phyloP scores from a whole-genome alignment of 2,329 filamentous ascomycete species.

The Colletotrichum theobromicola region DNA sequence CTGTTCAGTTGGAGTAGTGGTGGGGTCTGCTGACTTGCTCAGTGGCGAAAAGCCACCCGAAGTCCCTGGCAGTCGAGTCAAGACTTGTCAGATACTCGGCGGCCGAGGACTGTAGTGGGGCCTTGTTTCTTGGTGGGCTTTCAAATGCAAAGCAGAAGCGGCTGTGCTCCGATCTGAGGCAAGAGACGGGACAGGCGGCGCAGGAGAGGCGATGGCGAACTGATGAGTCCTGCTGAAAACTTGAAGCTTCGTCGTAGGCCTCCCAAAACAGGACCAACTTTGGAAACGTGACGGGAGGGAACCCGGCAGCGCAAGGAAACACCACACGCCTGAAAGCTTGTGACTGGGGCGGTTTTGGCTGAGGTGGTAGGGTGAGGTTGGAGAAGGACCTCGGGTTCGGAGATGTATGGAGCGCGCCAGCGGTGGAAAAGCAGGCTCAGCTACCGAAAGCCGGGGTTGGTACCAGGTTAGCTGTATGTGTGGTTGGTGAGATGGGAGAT shows the following conservation, averaged over 20 bases:
- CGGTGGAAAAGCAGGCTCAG: neutral
- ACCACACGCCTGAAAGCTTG: neutral
- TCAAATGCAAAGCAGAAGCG: conserved; percentile 8
- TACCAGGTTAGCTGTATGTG: neutral
- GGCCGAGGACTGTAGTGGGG: conserved; percentile 14
- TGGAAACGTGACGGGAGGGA: neutral
- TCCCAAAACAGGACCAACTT: neutral
- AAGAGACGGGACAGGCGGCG: neutral
- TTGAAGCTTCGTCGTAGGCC: neutral
- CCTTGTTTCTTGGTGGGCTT: conserved; percentile 11
- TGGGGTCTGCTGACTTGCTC: conserved; percentile 22
- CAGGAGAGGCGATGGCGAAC: neutral
- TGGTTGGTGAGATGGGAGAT: neutral
- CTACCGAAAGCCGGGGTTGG: conserved; percentile 19
- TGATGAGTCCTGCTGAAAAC: neutral
- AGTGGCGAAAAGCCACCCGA: conserved; percentile 23
- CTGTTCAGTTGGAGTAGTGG: conserved; percentile 20
- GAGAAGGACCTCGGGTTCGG: conserved; percentile 11
- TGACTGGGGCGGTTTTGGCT: conserved; percentile 5
- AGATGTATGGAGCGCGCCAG: conserved; percentile 10
- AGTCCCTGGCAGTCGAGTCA: conserved; percentile 21
- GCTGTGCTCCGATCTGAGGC: conserved; percentile 11
- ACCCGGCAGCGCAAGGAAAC: conserved; percentile 9
- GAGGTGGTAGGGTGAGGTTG: neutral
- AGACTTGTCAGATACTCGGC: conserved; percentile 21